phyloP scores from a whole-genome alignment of 2,329 filamentous ascomycete species.

The Nemania sp. region DNA sequence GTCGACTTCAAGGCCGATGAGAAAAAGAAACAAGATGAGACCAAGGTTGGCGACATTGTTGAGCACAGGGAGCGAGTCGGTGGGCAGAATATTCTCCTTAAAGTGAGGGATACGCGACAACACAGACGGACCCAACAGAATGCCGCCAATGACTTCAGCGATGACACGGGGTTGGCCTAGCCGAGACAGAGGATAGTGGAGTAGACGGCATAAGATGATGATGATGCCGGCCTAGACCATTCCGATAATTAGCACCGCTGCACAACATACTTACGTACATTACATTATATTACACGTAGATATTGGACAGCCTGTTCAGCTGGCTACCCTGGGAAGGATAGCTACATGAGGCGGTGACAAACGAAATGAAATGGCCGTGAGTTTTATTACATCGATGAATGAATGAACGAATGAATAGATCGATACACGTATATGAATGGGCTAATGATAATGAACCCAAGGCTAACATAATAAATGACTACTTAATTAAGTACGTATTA shows the following conservation, averaged over 20 bases:
- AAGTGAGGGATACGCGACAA: conserved; percentile 80
- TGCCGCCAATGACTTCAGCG: conserved; percentile 81
- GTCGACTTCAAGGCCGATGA: conserved; percentile 81
- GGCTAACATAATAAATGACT: too few relatives aligned
- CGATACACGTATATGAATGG: not conserved
- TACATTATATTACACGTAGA: not conserved
- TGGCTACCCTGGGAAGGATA: too few relatives aligned
- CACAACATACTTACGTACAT: not conserved
- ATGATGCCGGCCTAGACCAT: conserved; percentile 72
- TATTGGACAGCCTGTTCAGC: not conserved
- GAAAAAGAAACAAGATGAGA: conserved; percentile 78
- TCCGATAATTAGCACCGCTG: conserved; percentile 26
- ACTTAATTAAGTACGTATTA: too few relatives aligned
- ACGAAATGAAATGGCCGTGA: too few relatives aligned
- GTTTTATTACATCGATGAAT: too few relatives aligned
- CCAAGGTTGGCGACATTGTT: conserved; percentile 79
- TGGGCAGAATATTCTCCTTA: conserved; percentile 74
- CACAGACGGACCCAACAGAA: conserved; percentile 79
- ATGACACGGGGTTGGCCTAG: conserved; percentile 81
- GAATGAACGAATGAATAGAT: too few relatives aligned
- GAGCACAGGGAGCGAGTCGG: conserved; percentile 73
- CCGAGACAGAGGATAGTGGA: conserved; percentile 78
- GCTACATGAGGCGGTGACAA: too few relatives aligned
- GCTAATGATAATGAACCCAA: not conserved
- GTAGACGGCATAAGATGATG: conserved; percentile 76